Evolutionary conservation across 495 filamentous ascomycete genomes (phyloP), one percentile per base, ranked within the genome.

Genomic region (Penicillium malachiteum): DNA sequence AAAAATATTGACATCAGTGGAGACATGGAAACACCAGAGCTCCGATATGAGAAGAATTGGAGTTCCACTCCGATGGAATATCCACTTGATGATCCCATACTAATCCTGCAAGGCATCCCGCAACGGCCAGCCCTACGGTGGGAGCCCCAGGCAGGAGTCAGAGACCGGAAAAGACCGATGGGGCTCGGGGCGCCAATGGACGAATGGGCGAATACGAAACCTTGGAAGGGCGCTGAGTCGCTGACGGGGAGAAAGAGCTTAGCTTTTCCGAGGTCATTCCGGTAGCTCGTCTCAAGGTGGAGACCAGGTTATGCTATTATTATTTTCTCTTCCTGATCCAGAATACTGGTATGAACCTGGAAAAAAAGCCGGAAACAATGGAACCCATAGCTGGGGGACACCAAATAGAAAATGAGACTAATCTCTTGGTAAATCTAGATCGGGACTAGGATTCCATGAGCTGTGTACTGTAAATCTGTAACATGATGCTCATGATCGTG

Each of bases 91-190:
- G n/a, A n/a, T n/a, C n/a, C 43, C 32, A 38, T 16, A 8, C 42
- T 21, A 2, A 43, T 44, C 50, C 26, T 57, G 48, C 48, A 55
- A 58, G 56, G 56, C 58, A 50, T 52, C 56, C 56, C 57, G 50
- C 57, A 62, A 62, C 55, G 59, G 50, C 59, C 59, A 62, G 59
- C 59, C 59, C 60, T 60, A 64, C 38, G 53, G 60, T 46, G 47
- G 35, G 45, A 44, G 54, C 60, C 63, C 63, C 60, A 66, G 63
- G 63, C 60, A 63, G n/a, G n/a, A n/a, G n/a, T n/a, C n/a, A n/a
- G 44, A 45, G 52, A 58, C 41, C 59, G 55, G 59, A 62, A 58
- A 62, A 49, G 47, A 62, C 60, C 60, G 60, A 64, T 30, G 52
- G 48, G 35, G 48, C 31, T 50, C 48, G 18, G 21, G 43, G 17